Evolutionary conservation across 129 eudicot genomes (phyloP), one percentile per base, ranked within the genome.

Genomic region (Ambrosia artemisiifolia): DNA sequence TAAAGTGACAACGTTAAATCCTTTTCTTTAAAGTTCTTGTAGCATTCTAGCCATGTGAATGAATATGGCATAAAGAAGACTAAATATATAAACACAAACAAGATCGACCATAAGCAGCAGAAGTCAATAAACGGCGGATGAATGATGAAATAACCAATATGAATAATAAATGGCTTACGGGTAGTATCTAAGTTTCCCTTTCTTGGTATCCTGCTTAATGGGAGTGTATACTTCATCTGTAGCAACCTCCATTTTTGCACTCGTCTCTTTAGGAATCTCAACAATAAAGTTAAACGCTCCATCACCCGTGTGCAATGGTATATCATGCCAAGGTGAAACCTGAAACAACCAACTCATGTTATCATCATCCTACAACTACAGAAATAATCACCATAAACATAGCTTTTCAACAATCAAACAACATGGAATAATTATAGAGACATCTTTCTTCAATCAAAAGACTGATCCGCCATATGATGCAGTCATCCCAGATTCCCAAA

Each of bases 201-300:
- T 94, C 75, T 94, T 94, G 10, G 99, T 94, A 32, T 94, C 99
- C 79, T 94, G 99, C 73, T 94, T 94, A 73, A 94, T 90, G 38
- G 99, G 99, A 8, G 99, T 94, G 71, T 17, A 90, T 32, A 74
- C 74, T 77, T 90, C 97, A 81, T 94, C 97, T 7, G 99, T 94
- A 59, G 97, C 99, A 77, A 94, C 99, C 89, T 94, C 99, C 99
- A 94, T 94, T 81, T 94, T 94, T 1, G 99, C 97, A 71, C 97
- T 94, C n/a, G 99, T 82, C 75, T 94, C 99, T 81, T 94, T 94
- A 2, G 99, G 99, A 64, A 94, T 94, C 78, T 94, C 99, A 54
- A 86, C 97, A 61, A 94, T 79, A 71, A 94, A 90, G 74, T 88
- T 94, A 75, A 94, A 90, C 11, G 81, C 83, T 32, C 97, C 99